A percentile compares a stretch with the other conserved stretches of the same genome.
Conservation (phyloP, 1,284 basidiomycete species). For the Cutaneotrichosporon daszewskae region DNA sequence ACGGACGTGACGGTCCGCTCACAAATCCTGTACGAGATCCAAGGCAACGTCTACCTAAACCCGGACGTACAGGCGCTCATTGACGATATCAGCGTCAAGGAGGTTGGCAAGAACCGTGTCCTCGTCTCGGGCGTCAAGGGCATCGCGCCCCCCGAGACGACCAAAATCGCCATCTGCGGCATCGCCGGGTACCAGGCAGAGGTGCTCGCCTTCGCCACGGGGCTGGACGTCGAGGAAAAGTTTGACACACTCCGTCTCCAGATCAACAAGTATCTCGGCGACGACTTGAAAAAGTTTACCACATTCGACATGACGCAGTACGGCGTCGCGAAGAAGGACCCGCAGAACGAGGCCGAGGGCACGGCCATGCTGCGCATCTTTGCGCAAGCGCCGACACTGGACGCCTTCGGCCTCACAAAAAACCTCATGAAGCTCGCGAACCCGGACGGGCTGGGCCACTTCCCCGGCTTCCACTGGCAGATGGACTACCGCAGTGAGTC, state of each 20-base stretch:
- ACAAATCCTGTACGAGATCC: conserved; percentile 21
- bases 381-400: conserved; percentile 18
- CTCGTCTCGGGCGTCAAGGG: conserved; percentile 21
- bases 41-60: conserved; percentile 27
- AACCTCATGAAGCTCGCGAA: conserved; percentile 9
- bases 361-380: conserved; percentile 25
- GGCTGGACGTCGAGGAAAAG: conserved; percentile 24
- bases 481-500: conserved; percentile 3
- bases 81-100: conserved; percentile 15
- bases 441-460: conserved; percentile 20
- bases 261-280: conserved; percentile 7
- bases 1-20: conserved; percentile 9
- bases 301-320: conserved; percentile 23
- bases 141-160: conserved; percentile 24
- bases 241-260: conserved; percentile 22
- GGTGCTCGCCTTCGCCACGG: conserved; percentile 15
- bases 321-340: conserved; percentile 17
- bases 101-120: conserved; percentile 20
- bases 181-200: conserved; percentile 27
- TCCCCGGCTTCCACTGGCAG: conserved; percentile 17
- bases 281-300: conserved; percentile 2
- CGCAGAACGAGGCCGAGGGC: conserved; percentile 18
- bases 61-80: conserved; percentile 28
- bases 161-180: conserved; percentile 26
- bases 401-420: conserved; percentile 11